phyloP scores from a whole-genome alignment of 768 basidiomycete species.

The Rhizopogon vinicolor region DNA sequence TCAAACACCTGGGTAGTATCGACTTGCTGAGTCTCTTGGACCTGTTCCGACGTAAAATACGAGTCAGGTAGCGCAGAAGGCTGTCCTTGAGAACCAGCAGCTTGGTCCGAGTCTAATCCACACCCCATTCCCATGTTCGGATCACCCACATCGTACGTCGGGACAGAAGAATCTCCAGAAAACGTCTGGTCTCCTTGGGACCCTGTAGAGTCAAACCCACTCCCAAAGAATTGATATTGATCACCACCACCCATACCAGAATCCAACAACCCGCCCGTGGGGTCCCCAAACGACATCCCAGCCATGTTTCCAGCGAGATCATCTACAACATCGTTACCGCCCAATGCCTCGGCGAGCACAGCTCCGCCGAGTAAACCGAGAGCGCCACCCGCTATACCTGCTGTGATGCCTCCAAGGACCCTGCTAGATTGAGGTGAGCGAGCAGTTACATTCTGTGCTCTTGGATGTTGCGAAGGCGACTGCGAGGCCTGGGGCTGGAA shows the following conservation, averaged over 20 bases:
- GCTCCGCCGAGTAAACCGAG: background rate
- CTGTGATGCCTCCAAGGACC: background rate
- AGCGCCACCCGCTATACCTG: background rate
- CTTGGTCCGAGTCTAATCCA: background rate
- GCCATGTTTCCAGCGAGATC: background rate
- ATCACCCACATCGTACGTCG: background rate
- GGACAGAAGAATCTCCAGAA: background rate
- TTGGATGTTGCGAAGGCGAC: background rate
- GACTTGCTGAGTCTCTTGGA: background rate
- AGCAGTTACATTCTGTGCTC: background rate
- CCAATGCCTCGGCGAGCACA: background rate
- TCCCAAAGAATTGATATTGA: background rate
- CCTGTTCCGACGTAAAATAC: background rate
- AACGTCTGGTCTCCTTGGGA: background rate
- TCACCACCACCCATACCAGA: background rate
- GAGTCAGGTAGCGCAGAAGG: background rate
- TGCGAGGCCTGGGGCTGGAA: background rate
- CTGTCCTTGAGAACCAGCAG: background rate
- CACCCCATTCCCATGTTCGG: background rate
- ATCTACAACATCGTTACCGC: background rate
- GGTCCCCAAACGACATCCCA: background rate
- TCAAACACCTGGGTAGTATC: background rate
- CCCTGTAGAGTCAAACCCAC: background rate
- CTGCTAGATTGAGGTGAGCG: background rate
- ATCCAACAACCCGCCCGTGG: background rate